Base-by-base conservation (phyloP, 169 alveolate species). In the Plasmodium coatneyi region DNA sequence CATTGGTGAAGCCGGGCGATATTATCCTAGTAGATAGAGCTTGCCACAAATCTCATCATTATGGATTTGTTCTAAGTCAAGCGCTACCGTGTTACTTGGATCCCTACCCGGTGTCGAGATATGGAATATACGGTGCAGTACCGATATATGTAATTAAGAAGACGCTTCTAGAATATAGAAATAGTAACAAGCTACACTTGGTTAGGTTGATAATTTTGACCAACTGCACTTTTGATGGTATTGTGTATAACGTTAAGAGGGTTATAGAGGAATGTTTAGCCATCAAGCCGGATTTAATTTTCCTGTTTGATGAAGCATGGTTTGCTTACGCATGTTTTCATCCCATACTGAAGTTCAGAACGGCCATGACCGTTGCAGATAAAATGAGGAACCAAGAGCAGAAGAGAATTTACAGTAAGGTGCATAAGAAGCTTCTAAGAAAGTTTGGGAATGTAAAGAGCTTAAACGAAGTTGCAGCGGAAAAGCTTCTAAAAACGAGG, bases 11-110 rank as follows among this genome's bases (percentile, higher is more conserved):
- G 12, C 97, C 97, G 14, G 92, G 92, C 32, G 97, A 93, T 81
- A 90, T 95, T n/a, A 95, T 95, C 56, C 89, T 95, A 70, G 96
- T 95, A 5, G 97, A 95, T 72, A 83, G 97, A 34, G 97, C 93
- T 71, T 95, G 97, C 54, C 97, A 95, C 82, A 95, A 95, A 83
- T 87, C 95, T 25, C 97, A 95, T 82, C 97, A 95, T 82, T 95
- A 95, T 93, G 95, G 95, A 25, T 80, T 95, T 30, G 97, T 95
- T 28, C 84, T 95, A 49, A 54, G 93, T 12, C 96, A 95, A 41
- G 92, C 96, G 2, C 39, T 92, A 71, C 97, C 97, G 5, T 95
- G 97, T 30, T 95, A 95, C 74, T 82, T 95, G 54, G 97, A 95
- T 81, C 95, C 97, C 16, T 95, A 95, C 56, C 97, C 97, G 16